Percentiles rank a stretch among this genome's conserved stretches.
phyloP scores from a whole-genome alignment of 2,329 filamentous ascomycete species.

The Esteya vermicola region DNA sequence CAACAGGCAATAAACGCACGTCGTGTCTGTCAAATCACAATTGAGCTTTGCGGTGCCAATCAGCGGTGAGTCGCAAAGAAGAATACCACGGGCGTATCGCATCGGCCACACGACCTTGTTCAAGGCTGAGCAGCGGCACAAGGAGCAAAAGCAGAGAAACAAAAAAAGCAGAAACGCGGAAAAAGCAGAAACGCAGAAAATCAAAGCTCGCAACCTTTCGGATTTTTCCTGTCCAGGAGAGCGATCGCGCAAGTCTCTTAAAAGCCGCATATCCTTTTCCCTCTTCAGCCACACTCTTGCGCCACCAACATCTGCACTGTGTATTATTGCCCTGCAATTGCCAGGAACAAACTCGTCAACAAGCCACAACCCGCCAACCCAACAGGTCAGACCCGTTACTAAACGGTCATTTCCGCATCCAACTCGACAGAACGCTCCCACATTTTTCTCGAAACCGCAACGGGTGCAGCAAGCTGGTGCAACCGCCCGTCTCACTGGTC shows the following conservation, averaged over 20 bases:
- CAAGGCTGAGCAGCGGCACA: not conserved
- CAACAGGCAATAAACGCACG: not conserved
- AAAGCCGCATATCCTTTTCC: too few species aligned
- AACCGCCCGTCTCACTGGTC: too few species aligned
- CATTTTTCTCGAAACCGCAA: not conserved
- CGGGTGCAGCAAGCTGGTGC: too few species aligned
- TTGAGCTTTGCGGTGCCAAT: constrained; percentile 6
- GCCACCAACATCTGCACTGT: too few species aligned
- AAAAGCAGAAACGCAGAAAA: not conserved
- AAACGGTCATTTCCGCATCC: too few species aligned
- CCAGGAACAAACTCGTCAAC: too few species aligned
- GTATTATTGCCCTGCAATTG: too few species aligned
- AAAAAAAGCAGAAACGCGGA: not conserved
- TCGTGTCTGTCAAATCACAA: constrained; percentile 5
- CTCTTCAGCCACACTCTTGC: too few species aligned
- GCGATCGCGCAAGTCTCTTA: too few species aligned
- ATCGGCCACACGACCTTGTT: not conserved
- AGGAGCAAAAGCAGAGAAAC: not conserved
- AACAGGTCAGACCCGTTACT: too few species aligned
- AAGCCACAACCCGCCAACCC: not conserved
- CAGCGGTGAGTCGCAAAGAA: constrained; percentile 9
- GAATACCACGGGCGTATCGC: not conserved
- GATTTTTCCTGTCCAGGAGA: too few species aligned
- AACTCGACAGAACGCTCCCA: not conserved
- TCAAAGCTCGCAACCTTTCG: not conserved